Evolutionary conservation across 2,329 filamentous ascomycete genomes (phyloP).

Genomic region (Coccinonectria pachysandricola): DNA sequence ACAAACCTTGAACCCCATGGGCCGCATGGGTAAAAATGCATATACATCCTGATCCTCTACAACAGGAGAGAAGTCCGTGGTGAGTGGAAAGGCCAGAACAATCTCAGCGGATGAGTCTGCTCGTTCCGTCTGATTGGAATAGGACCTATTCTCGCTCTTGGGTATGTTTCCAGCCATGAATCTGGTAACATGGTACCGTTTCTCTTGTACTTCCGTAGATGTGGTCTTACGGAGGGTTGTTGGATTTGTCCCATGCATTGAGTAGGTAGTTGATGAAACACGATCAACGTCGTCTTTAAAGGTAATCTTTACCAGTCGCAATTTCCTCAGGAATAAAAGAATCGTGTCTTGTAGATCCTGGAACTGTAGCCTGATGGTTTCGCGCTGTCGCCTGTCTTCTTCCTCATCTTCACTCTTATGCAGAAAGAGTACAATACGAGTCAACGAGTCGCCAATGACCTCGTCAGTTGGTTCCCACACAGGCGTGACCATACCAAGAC

Average conservation of each 20-base stretch:
- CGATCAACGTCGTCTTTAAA: conserved; percentile 16
- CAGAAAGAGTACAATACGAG: conserved; percentile 29
- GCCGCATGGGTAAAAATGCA: conserved; percentile 35
- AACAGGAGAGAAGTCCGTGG: conserved; percentile 20
- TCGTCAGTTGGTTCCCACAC: conserved; percentile 25
- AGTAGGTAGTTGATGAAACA: conserved; percentile 4
- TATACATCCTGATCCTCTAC: conserved; percentile 32
- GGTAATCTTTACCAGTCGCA: conserved; percentile 22
- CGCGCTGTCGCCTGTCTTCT: conserved; percentile 7
- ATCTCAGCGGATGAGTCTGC: conserved; percentile 24
- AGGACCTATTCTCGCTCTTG: conserved; percentile 25
- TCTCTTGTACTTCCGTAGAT: conserved; percentile 1
- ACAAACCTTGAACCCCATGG: conserved; percentile 31
- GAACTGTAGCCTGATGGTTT: conserved; percentile 25
- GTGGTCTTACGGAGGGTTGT: conserved; percentile 5
- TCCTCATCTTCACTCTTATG: conserved; percentile 17
- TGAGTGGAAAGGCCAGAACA: conserved; percentile 36
- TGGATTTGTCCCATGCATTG: conserved; percentile 5
- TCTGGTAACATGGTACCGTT: conserved; percentile 20
- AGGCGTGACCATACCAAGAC: conserved; percentile 41
- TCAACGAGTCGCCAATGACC: conserved; percentile 10
- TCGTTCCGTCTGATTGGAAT: conserved; percentile 16
- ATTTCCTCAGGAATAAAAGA: conserved; percentile 33
- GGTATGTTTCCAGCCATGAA: conserved; percentile 18
- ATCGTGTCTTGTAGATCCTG: conserved; percentile 26